Base-by-base conservation (phyloP, 805 yeast genomes). In the Candida arabinofermentans region DNA sequence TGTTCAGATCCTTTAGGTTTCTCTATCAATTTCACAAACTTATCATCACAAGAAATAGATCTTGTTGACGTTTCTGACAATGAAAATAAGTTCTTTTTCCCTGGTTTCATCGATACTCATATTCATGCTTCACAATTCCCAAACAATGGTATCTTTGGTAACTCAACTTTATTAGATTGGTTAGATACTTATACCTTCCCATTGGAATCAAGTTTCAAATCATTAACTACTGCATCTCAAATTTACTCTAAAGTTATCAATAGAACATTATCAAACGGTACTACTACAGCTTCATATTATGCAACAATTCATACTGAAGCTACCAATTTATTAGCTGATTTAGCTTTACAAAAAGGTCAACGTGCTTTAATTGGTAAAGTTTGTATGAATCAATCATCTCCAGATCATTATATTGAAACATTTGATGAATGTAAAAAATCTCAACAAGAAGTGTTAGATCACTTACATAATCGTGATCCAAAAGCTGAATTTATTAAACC, bases 361-460 rank as follows among this genome's bases (percentile, higher is more conserved):
- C 70, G 97, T 46, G 96, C 96, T 0, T 74, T 86, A 40, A 79
- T 93, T 29, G 99, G 99, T 4, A 83, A 91, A 53, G 96, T 88
- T 17, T 93, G 98, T 59, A 93, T 93, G 98, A 83, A 89, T 58
- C 74, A 77, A 46, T 82, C 86, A 64, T 77, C 87, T 1, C 95
- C 93, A 0, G 83, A 75, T 24, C 83, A 77, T 58, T 79, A 86
- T 60, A 59, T 69, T 33, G 90, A 86, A 53, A 66, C 79, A 1
- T 59, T 55, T 23, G 64, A 77, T 21, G 78, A 75, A 29, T 74
- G 85, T 27, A 59, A 81, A 32, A 54, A 63, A 16, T 71, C 81
- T 4, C 86, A 86, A 48, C 48, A 67, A 13, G 62, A 68, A 5
- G 78, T 88, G 3, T 71, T 86, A 3, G 67, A 75, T 8, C 81